phyloP scores from a whole-genome alignment of 257 asterid species.

The Przewalskia tangutica region DNA sequence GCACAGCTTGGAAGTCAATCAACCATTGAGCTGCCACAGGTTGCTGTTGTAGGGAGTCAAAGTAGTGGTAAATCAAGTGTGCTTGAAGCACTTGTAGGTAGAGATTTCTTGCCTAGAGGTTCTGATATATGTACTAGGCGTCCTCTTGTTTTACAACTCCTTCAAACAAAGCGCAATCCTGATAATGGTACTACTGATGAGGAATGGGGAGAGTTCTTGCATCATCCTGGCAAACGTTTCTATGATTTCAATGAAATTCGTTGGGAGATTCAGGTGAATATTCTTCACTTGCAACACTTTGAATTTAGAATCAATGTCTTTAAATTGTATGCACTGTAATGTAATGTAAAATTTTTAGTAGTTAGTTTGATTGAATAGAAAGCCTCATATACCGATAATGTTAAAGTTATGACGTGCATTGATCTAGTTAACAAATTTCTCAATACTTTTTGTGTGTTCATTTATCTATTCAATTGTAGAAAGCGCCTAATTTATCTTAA shows the following conservation, averaged over 20 bases:
- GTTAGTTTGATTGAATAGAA: not conserved
- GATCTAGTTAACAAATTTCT: not conserved
- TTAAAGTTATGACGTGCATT: not conserved
- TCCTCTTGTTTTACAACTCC: constrained; percentile 80
- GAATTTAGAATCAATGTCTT: not conserved
- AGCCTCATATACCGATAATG: not conserved
- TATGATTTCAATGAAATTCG: constrained; percentile 67
- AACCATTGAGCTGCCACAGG: constrained; percentile 83
- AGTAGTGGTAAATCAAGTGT: constrained; percentile 99
- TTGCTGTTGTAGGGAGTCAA: constrained; percentile 96
- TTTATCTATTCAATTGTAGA: not conserved
- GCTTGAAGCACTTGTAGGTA: constrained; percentile 91
- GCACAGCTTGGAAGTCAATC: constrained; percentile 75
- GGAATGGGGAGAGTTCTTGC: constrained; percentile 96
- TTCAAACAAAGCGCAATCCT: constrained; percentile 40
- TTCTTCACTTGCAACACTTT: not conserved
- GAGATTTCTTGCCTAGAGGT: constrained; percentile 95
- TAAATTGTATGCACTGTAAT: not conserved
- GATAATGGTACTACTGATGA: constrained; percentile 40
- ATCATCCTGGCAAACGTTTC: constrained; percentile 55
- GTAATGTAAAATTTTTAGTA: not conserved
- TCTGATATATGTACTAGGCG: constrained; percentile 85
- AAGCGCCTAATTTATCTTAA: not conserved
- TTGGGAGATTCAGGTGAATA: constrained; percentile 58
- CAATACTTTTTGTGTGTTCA: no score